A percentile compares a stretch with the other conserved stretches of the same genome.
Evolutionary conservation across 805 yeast species (phyloP).

Genomic region (Cyberlindnera nakhonratchasimensis): DNA sequence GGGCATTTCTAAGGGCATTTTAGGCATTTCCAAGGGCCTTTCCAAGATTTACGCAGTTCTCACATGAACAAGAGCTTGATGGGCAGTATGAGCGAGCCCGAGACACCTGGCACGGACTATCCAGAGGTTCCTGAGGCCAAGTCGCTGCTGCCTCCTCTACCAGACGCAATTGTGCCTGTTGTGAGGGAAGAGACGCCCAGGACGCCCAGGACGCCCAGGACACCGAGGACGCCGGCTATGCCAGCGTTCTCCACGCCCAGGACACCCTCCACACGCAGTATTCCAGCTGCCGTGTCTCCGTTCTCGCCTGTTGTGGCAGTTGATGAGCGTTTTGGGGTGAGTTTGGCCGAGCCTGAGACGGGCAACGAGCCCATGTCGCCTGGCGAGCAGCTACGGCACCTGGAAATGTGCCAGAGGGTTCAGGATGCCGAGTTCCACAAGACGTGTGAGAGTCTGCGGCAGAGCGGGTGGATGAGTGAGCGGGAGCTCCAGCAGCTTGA

Average conservation of each 20-base stretch:
- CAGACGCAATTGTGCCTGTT: conserved; percentile 17
- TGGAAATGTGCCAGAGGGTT: conserved; percentile 18
- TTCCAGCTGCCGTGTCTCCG: conserved; percentile 1
- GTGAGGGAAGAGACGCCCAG: background rate
- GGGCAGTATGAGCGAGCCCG: conserved; percentile 3
- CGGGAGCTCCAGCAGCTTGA: conserved; percentile 19
- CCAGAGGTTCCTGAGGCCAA: conserved; percentile 17
- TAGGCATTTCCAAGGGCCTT: background rate
- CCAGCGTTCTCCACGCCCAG: background rate
- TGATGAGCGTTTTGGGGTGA: conserved; percentile 25
- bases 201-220: background rate
- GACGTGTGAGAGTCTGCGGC: conserved; percentile 17
- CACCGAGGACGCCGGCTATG: background rate
- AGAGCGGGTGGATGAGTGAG: conserved; percentile 28
- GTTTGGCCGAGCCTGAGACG: conserved; percentile 18
- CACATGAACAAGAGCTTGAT: too few species aligned
- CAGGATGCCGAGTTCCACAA: conserved; percentile 22
- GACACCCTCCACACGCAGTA: conserved; percentile 1
- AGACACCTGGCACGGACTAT: conserved; percentile 8
- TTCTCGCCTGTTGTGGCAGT: conserved; percentile 26
- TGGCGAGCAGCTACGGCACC: conserved; percentile 19
- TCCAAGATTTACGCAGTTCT: too few species aligned
- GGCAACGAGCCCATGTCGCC: conserved; percentile 15
- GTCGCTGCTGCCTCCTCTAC: conserved; percentile 22
- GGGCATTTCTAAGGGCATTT: too few species aligned